These are phyloP conservation scores for Davidsoniella australis DNA, from an alignment of 2,329 filamentous ascomycete species.

Conservation along the genomic window DNA sequence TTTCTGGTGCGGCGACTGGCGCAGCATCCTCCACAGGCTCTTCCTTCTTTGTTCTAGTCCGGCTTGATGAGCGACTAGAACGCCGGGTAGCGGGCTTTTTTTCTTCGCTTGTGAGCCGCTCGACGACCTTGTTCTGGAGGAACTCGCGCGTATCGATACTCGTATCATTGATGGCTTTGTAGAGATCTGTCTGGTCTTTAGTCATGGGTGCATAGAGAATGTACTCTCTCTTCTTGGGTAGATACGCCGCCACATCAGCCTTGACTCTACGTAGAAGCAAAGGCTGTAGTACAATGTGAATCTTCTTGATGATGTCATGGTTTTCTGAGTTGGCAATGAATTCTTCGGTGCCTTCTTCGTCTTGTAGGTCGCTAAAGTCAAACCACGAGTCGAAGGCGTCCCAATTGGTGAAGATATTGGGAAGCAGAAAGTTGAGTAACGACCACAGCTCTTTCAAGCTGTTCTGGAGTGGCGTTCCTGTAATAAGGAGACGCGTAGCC, in stretches of 20 bases:
- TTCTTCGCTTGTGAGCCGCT: slow-evolving; percentile 33
- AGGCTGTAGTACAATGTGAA: slow-evolving; percentile 85
- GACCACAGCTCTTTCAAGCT: slow-evolving; percentile 94
- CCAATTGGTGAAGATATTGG: slow-evolving; percentile 82
- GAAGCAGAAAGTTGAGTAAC: slow-evolving; percentile 78
- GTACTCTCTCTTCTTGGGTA: slow-evolving; percentile 96
- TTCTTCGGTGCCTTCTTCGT: slow-evolving; percentile 61
- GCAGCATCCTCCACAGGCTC: background rate
- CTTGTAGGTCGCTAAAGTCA: slow-evolving; percentile 81
- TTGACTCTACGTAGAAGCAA: slow-evolving; percentile 79
- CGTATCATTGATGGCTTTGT: slow-evolving; percentile 46
- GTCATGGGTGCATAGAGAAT: slow-evolving; percentile 89
- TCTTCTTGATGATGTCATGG: slow-evolving; percentile 43
- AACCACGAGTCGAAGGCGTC: slow-evolving; percentile 94
- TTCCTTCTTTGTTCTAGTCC: background rate
- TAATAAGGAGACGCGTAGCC: slow-evolving; percentile 80
- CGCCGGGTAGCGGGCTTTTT: background rate
- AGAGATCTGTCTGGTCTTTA: slow-evolving; percentile 76
- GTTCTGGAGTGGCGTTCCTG: slow-evolving; percentile 88
- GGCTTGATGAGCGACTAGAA: background rate
- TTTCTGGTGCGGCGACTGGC: background rate
- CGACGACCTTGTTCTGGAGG: slow-evolving; percentile 61
- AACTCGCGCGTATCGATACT: slow-evolving; percentile 51
- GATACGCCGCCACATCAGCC: slow-evolving; percentile 72
- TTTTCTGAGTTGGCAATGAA: slow-evolving; percentile 60